Conservation (phyloP, 495 filamentous ascomycete genomes). For the Schizothecium vesticola region DNA sequence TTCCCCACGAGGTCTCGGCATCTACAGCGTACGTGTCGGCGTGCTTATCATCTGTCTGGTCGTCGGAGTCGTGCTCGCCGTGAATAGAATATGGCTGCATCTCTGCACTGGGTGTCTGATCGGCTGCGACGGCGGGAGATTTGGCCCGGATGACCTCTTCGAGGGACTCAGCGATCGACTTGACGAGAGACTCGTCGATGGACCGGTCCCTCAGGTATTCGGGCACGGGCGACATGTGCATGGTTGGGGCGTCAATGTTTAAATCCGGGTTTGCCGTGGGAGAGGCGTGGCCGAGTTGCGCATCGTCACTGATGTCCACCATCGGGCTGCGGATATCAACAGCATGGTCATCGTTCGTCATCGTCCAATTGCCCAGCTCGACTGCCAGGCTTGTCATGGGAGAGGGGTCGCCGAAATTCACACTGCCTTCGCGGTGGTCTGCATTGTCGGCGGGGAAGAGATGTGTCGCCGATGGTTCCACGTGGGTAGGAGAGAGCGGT, state of each 20-base stretch:
- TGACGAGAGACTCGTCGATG: background rate
- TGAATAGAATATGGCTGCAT: background rate
- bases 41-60: background rate
- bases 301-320: background rate
- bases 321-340: background rate
- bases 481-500: background rate
- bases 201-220: background rate
- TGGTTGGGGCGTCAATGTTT: background rate
- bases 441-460: background rate
- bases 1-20: background rate
- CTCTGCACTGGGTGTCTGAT: background rate
- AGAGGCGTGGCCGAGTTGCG: background rate
- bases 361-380: background rate
- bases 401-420: background rate
- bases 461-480: background rate
- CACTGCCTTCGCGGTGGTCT: background rate
- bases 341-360: background rate
- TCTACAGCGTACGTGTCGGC: background rate
- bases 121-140: background rate
- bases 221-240: background rate
- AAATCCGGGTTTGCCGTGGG: background rate
- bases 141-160: background rate
- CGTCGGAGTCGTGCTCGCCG: background rate
- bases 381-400: background rate
- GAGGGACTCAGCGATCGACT: background rate